Conservation (phyloP, 202 grass and related monocot genomes). For the Carex sylvatica region DNA sequence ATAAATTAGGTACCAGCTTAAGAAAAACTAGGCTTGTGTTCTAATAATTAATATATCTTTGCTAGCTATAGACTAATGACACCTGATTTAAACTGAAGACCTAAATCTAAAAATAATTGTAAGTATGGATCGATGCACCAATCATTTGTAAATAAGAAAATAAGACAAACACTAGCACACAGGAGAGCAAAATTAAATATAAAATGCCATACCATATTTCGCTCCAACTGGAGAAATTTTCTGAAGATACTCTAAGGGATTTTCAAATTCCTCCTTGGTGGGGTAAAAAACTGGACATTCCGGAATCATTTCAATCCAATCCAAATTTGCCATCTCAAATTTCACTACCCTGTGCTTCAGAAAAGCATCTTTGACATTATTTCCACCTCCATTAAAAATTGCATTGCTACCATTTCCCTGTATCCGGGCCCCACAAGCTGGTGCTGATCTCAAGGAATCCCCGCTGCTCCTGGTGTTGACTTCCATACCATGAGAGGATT, state of each 20-base stretch:
- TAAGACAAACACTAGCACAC: neutral
- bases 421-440: slow-evolving; percentile 53
- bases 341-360: slow-evolving; percentile 65
- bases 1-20: neutral
- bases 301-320: slow-evolving; percentile 80
- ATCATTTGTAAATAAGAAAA: neutral
- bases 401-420: slow-evolving; percentile 24
- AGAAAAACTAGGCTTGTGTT: neutral
- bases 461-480: slow-evolving; percentile 61
- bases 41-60: neutral
- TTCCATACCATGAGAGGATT: slow-evolving; percentile 34
- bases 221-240: slow-evolving; percentile 66
- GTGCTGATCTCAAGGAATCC: slow-evolving; percentile 46
- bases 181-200: neutral
- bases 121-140: neutral
- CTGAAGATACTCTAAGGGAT: slow-evolving; percentile 81
- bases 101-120: neutral
- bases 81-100: neutral
- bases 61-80: neutral
- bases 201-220: slow-evolving; percentile 59
- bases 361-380: slow-evolving; percentile 53
- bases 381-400: neutral
- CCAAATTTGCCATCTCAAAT: slow-evolving; percentile 71
- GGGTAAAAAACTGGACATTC: slow-evolving; percentile 85
- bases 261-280: slow-evolving; percentile 75